A percentile compares a stretch with the other conserved stretches of the same genome.
These are phyloP conservation scores for Phytophthora europaea DNA, from an alignment of 352 stramenopile genomes.

Conservation along the genomic window DNA sequence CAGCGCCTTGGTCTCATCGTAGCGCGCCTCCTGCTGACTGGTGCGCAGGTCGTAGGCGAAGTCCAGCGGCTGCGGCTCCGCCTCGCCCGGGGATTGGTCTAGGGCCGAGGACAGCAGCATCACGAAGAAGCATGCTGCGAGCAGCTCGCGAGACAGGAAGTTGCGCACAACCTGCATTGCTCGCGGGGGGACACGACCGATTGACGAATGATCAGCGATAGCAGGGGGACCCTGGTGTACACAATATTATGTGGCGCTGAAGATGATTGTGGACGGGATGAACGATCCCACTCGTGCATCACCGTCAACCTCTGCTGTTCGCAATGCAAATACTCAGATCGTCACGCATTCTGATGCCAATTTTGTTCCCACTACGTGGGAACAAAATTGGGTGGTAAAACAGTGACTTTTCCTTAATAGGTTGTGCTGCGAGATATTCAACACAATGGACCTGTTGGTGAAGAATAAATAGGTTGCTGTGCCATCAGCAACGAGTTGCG, in stretches of 20 bases:
- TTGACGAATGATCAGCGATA: conserved; percentile 16
- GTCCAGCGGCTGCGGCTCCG: conserved; percentile 46
- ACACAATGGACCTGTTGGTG: no score
- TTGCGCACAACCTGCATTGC: conserved; percentile 38
- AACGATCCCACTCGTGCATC: background rate
- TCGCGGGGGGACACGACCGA: background rate
- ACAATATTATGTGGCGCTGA: conserved; percentile 7
- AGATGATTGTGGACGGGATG: background rate
- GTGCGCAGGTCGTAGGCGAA: conserved; percentile 50
- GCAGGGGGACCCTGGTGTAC: background rate
- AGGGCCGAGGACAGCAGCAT: conserved; percentile 64
- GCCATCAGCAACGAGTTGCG: no score
- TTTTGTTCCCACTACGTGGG: no score
- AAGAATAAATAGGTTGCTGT: no score
- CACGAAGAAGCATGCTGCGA: conserved; percentile 57
- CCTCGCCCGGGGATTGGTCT: conserved; percentile 55
- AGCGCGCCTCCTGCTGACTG: conserved; percentile 52
- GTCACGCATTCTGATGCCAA: no score
- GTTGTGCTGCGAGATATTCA: no score
- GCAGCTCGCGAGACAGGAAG: conserved; percentile 57
- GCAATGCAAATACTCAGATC: no score
- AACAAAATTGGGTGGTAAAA: no score
- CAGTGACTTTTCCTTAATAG: no score
- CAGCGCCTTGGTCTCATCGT: conserved; percentile 29
- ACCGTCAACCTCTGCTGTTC: no score